Conservation (phyloP, 1,139 yeast species). For the Lodderomyces elongisporus region DNA sequence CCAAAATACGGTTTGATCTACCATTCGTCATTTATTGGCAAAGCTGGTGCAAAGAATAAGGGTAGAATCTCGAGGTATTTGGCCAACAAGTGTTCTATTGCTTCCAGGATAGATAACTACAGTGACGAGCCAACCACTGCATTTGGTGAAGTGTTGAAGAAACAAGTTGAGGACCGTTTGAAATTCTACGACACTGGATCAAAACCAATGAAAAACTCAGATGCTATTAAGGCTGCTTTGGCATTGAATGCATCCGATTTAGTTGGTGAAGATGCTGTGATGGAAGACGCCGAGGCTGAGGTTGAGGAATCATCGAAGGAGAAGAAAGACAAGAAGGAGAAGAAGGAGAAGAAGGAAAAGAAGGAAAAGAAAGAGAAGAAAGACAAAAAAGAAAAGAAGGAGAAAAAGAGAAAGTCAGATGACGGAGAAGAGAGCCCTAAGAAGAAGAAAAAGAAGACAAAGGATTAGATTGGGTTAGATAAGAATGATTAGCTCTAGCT, state of each 20-base stretch:
- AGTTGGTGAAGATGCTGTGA: slow-evolving; percentile 18
- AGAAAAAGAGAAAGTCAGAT: slow-evolving; percentile 43
- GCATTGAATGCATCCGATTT: slow-evolving; percentile 38
- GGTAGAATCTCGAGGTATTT: slow-evolving; percentile 98
- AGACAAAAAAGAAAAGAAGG: slow-evolving; percentile 38
- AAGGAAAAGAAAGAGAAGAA: slow-evolving; percentile 44
- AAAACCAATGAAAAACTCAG: slow-evolving; percentile 93
- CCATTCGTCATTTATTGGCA: slow-evolving; percentile 96
- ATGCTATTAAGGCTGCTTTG: slow-evolving; percentile 89
- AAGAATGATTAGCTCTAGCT: no score
- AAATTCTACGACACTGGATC: slow-evolving; percentile 94
- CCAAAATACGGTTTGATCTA: slow-evolving; percentile 97
- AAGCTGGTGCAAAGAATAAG: slow-evolving; percentile 95
- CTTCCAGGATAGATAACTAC: slow-evolving; percentile 96
- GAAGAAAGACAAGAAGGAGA: slow-evolving; percentile 50
- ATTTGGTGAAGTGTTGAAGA: slow-evolving; percentile 86
- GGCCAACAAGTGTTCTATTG: slow-evolving; percentile 98
- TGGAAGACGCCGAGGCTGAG: slow-evolving; percentile 46
- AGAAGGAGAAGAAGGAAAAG: slow-evolving; percentile 52
- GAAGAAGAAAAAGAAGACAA: slow-evolving; percentile 44
- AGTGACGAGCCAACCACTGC: slow-evolving; percentile 80
- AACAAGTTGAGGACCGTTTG: slow-evolving; percentile 97
- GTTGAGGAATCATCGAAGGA: slow-evolving; percentile 44
- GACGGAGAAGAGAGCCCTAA: slow-evolving; percentile 16
- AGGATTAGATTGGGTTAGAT: slow-evolving; percentile 27